These are phyloP conservation scores for Cordyceps tenuipes DNA, from an alignment of 2,329 filamentous ascomycete genomes.

Conservation along the genomic window DNA sequence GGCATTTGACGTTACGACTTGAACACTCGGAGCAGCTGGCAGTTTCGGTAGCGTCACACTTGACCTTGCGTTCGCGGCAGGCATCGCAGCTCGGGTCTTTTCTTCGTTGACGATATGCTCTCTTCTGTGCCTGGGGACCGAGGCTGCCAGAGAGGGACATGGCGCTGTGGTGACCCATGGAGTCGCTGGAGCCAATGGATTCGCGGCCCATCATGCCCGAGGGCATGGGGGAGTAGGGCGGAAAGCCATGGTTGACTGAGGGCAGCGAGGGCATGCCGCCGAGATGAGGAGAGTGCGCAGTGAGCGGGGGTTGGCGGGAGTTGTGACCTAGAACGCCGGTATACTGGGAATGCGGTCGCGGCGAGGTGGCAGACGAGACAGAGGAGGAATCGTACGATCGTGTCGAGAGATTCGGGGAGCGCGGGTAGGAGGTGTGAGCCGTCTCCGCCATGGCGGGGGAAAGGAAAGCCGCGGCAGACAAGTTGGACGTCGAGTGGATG, in stretches of 20 bases:
- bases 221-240: conserved; percentile 45
- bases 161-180: conserved; percentile 46
- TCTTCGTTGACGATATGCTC: conserved; percentile 86
- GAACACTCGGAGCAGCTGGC: conserved; percentile 96
- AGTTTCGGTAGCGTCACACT: conserved; percentile 94
- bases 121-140: conserved; percentile 62
- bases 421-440: conserved; percentile 49
- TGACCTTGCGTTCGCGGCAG: conserved; percentile 76
- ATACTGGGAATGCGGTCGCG: conserved; percentile 45
- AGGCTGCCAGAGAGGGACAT: conserved; percentile 12
- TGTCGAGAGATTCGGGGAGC: conserved; percentile 53
- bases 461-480: conserved; percentile 17
- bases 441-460: conserved; percentile 42
- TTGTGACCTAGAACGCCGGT: conserved; percentile 43
- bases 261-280: conserved; percentile 45
- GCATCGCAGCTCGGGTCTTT: conserved; percentile 98
- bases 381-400: conserved; percentile 58
- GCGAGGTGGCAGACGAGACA: conserved; percentile 53
- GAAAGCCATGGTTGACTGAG: conserved; percentile 40
- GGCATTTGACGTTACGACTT: conserved; percentile 91
- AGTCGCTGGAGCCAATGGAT: conserved; percentile 51
- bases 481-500: neutral
- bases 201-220: conserved; percentile 46
- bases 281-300: conserved; percentile 35
- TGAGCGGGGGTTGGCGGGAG: conserved; percentile 39